Evolutionary conservation across 2,329 filamentous ascomycete species (phyloP).

Genomic region (Sphaerostilbella broomeana): DNA sequence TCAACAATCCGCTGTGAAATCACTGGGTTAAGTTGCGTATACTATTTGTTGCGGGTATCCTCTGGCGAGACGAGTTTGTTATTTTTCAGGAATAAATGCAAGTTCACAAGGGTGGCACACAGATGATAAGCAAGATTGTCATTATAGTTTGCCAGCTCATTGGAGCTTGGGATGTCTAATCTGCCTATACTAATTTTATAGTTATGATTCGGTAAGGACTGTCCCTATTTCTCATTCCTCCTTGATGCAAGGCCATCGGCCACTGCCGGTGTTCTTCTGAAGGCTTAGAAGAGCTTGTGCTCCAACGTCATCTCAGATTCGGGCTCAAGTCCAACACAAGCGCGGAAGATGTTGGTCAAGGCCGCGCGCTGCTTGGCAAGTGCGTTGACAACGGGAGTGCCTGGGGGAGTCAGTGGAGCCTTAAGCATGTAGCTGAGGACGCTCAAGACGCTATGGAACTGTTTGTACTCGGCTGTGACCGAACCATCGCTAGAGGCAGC

Average conservation of each 20-base stretch:
- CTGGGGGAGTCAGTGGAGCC: constrained; percentile 88
- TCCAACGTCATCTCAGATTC: constrained; percentile 99
- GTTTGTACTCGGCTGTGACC: constrained; percentile 65
- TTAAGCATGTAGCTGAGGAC: constrained; percentile 98
- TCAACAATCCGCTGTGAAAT: too few relatives aligned
- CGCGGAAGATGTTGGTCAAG: constrained; percentile 96
- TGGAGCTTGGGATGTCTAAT: constrained; percentile 11
- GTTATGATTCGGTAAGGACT: constrained; percentile 15
- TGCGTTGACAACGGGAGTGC: constrained; percentile 91
- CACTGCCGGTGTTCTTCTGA: background rate
- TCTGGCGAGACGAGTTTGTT: too few relatives aligned
- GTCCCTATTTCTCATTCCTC: constrained; percentile 7
- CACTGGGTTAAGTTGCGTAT: too few relatives aligned
- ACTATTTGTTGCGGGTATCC: too few relatives aligned
- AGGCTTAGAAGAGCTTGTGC: constrained; percentile 81
- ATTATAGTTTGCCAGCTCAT: too few relatives aligned
- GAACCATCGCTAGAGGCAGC: constrained; percentile 45
- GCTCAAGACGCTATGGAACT: constrained; percentile 95
- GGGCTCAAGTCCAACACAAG: constrained; percentile 91
- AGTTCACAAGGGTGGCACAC: too few relatives aligned
- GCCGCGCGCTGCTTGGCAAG: constrained; percentile 93
- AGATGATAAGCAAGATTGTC: too few relatives aligned
- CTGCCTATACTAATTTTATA: constrained; percentile 15
- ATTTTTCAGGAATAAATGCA: too few relatives aligned
- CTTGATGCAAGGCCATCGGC: background rate